Base-by-base conservation (phyloP, 2,329 filamentous ascomycete genomes). In the Fusarium pseudoanthophilum region DNA sequence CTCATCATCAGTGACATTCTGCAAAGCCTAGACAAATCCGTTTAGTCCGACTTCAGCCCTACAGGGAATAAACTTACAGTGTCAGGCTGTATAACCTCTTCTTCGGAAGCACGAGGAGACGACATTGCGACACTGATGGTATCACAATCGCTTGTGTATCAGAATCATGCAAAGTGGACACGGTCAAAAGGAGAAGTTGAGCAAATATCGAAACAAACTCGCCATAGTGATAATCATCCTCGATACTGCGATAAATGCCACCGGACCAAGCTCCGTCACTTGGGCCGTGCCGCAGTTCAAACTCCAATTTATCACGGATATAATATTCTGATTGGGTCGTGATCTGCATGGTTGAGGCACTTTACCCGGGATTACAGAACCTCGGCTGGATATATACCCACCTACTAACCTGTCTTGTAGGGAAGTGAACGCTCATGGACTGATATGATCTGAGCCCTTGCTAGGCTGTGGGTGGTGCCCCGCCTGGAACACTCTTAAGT, bases 1-100 rank as follows among this genome's bases (percentile, higher is more conserved):
- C 63, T 76, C 74, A 60, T 76, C 72, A 5, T 76, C 69, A 5
- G 62, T 48, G 37, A 74, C 34, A 60, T 28, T 64, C 14, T 52
- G 62, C 40, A 74, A 58, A 24, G 60, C 39, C 74, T 76, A 37
- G 21, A 43, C 20, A 43, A 51, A 37, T 24, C 14, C n/a, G 11
- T 40, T 76, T 36, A 76, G 53, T 32, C 20, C 26, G 4, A 45
- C 11, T 18, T 7, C 32, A 18, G 36, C 13, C 14, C 14, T 21
- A n/a, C n/a, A 26, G 14, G 21, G 3, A 11, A 21, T 16, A 40
- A 7, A 24, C 62, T 40, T 28, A 67, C 64, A 40, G 34, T 34
- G 28, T 52, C 64, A 16, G 62, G 61, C 15, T 60, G 62, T 16
- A 67, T 66, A 13, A 20, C 20, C 11, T 60, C 45, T 24, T 67